Base-by-base conservation (phyloP, 225 moss, liverwort and hornwort species). In the Pleurozium schreberi region DNA sequence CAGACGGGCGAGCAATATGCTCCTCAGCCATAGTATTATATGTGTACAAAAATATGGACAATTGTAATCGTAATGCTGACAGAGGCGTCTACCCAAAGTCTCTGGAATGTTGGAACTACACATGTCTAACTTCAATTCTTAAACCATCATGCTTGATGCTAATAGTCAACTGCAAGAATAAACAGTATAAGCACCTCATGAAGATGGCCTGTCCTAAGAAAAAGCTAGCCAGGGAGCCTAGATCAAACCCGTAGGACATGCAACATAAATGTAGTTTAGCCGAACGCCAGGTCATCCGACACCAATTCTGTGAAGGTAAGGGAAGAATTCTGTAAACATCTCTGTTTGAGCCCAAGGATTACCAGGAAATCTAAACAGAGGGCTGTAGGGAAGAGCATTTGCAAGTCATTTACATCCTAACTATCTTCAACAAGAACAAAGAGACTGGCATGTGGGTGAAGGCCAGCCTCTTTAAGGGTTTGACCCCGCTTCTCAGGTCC, bases 381-480 rank as follows among this genome's bases (percentile, higher is more conserved):
- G 84, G 81, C 75, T 81, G 75, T 47, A 75, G 70, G 80, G 65
- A 58, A 83, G 87, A 81, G 62, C 75, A 63, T 60, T 89, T 62
- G 84, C 87, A 90, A 88, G 63, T 82, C 89, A 89, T 85, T 81
- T 89, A 91, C 76, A 89, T 65, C 88, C 93, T 96, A 97, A 86
- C 85, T 94, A 92, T 96, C 96, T 85, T 96, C 94, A 67, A 94
- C 95, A 91, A 94, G 95, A 87, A 98, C 96, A 93, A 98, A 98
- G 80, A 98, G 95, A 91, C 96, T 98, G 79, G 96, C 97, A 67
- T 98, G 95, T 42, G 98, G 98, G 85, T 98, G 98, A 75, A 98
- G 96, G 52, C 95, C 97, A 58, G 95, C 94, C 75, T 95, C 96
- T 89, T 94, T 96, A 31, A 98, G 95, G 57, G 96, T 94, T 75